Base-by-base conservation (phyloP, 1,139 yeast genomes). In the Diutina siamensis region DNA sequence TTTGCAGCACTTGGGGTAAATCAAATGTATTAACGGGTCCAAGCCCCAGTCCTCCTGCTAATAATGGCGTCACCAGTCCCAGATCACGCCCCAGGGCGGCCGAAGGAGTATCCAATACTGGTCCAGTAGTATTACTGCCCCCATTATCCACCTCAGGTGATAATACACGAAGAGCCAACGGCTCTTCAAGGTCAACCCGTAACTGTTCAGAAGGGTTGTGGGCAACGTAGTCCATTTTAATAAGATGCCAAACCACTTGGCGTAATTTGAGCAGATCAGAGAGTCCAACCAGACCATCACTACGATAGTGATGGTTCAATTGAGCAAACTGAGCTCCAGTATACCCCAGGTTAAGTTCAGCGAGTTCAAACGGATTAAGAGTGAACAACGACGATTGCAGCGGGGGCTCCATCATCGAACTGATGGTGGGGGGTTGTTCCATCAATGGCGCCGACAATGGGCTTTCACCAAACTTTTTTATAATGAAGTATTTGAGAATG, bases 231-330 rank as follows among this genome's bases (percentile, higher is more conserved):
- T 65, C 62, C 13, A 58, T 48, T 49, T 60, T 62, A 19, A 67
- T 60, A 20, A 65, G 50, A 38, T 57, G 54, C 71, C 72, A 68
- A 10, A 65, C 48, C 12, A 55, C 47, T 21, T 59, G 60, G 36
- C 72, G 56, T 21, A 67, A 51, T 49, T 62, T 63, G 28, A 51
- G 51, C 2, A 70, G 55, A 46, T 64, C 69, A 7, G 51, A 48
- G 4, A 34, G 19, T 5, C 34, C 44, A 2, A 22, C 18, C 52
- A 50, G 51, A 47, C 45, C 49, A 31, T 40, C 47, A 5, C 45
- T 38, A 12, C 22, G 33, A 40, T 10, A 27, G 13, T 15, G 15
- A 22, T 46, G 46, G 46, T 50, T 50, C 9, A 50, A 34, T 47
- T 61, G 64, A 12, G 54, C 52, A 40, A 56, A 54, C 34, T 65